Percentiles rank a stretch among this genome's conserved stretches.
Evolutionary conservation across 2,329 filamentous ascomycete species (phyloP).

Genomic region (Cytospora piceicola): DNA sequence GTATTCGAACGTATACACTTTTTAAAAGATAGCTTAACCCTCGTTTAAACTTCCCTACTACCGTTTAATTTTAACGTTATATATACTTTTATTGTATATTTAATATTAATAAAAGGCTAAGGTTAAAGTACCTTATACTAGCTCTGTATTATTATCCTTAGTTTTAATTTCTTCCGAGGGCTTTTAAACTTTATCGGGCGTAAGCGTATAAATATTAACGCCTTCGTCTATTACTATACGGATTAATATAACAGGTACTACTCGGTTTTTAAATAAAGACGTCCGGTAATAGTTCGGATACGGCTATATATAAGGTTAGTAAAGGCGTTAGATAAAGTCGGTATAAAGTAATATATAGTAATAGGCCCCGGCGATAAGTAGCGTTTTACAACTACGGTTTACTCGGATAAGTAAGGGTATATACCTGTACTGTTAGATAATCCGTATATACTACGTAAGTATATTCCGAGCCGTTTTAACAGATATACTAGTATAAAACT

Average conservation of each 20-base stretch:
- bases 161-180: too few relatives aligned
- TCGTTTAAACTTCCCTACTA: not conserved
- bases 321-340: too few relatives aligned
- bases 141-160: not conserved
- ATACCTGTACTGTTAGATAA: constrained; percentile 4
- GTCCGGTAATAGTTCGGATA: too few relatives aligned
- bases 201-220: too few relatives aligned
- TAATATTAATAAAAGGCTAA: not conserved
- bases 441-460: constrained; percentile 9
- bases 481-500: not conserved
- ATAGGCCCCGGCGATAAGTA: too few relatives aligned
- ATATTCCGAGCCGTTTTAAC: not conserved
- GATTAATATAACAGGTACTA: too few relatives aligned
- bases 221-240: too few relatives aligned
- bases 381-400: too few relatives aligned
- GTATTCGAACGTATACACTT: not conserved
- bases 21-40: not conserved
- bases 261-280: too few relatives aligned
- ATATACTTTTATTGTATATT: not conserved
- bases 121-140: not conserved
- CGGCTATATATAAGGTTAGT: too few relatives aligned
- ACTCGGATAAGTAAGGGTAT: not conserved
- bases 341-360: too few relatives aligned
- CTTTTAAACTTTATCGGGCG: too few relatives aligned
- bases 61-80: not conserved